Conservation (phyloP, 2,329 filamentous ascomycete genomes). For the Fusarium pseudograminearum region DNA sequence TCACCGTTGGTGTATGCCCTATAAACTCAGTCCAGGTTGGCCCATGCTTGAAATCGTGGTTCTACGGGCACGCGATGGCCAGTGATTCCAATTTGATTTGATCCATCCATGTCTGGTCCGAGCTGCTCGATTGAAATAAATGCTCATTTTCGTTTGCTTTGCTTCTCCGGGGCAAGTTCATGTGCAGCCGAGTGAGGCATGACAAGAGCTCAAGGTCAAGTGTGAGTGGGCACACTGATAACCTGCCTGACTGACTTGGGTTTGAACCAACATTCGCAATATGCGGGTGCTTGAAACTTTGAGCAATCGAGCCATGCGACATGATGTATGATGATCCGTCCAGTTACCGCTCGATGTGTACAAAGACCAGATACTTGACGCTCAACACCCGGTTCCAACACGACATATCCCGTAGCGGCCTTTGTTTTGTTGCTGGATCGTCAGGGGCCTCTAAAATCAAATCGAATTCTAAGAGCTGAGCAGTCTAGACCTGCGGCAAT, state of each 20-base stretch:
- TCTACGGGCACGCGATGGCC: conserved; percentile 28
- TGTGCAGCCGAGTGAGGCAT: conserved; percentile 29
- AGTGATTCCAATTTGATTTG: conserved; percentile 28
- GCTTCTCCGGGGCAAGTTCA: conserved; percentile 20
- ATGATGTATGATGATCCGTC: conserved; percentile 26
- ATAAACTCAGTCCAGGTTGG: conserved; percentile 30
- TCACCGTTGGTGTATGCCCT: conserved; percentile 38
- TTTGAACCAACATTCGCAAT: conserved; percentile 24
- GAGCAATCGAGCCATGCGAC: conserved; percentile 26
- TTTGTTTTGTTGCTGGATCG: conserved; percentile 27
- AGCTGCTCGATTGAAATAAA: conserved; percentile 26
- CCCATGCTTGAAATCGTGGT: conserved; percentile 32
- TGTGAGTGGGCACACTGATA: conserved; percentile 36
- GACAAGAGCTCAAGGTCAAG: conserved; percentile 16
- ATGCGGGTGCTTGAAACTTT: conserved; percentile 35
- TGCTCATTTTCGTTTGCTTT: conserved; percentile 18
- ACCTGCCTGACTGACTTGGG: conserved; percentile 1
- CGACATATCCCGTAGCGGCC: conserved; percentile 35
- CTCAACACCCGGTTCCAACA: conserved; percentile 23
- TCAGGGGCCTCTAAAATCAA: conserved; percentile 27
- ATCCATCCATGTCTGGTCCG: conserved; percentile 3
- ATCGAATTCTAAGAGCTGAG: conserved; percentile 18
- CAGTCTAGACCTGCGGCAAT: conserved; percentile 38
- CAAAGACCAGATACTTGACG: conserved; percentile 16
- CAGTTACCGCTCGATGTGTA: conserved; percentile 15